Evolutionary conservation across 805 yeast species (phyloP).

Genomic region (Yarrowia sp.): DNA sequence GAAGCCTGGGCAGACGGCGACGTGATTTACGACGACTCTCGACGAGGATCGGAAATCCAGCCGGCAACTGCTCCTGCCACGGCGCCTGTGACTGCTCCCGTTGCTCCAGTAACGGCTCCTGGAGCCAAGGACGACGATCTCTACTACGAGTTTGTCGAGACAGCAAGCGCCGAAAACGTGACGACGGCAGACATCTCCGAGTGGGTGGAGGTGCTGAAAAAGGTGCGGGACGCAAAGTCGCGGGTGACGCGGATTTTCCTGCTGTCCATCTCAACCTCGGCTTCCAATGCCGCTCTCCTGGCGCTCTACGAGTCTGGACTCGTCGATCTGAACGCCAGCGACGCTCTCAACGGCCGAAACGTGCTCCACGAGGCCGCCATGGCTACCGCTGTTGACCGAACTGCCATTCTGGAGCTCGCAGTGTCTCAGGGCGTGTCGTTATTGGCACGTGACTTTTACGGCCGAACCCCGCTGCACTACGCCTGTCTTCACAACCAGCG

Average conservation of each 20-base stretch:
- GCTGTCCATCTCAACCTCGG: slow-evolving; percentile 60
- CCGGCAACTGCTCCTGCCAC: not conserved
- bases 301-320: slow-evolving; percentile 46
- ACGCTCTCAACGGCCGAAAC: slow-evolving; percentile 70
- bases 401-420: slow-evolving; percentile 36
- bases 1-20: slow-evolving; percentile 66
- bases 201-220: slow-evolving; percentile 45
- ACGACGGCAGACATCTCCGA: slow-evolving; percentile 44
- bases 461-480: slow-evolving; percentile 82
- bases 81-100: not conserved
- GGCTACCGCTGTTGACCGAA: slow-evolving; percentile 33
- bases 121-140: slow-evolving; percentile 49
- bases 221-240: slow-evolving; percentile 42
- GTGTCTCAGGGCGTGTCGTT: slow-evolving; percentile 35
- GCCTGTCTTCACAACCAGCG: slow-evolving; percentile 59
- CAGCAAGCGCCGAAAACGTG: slow-evolving; percentile 32
- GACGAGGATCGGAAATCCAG: slow-evolving; percentile 2
- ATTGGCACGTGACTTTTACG: slow-evolving; percentile 42
- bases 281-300: slow-evolving; percentile 59
- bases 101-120: not conserved
- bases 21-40: slow-evolving; percentile 33
- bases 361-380: slow-evolving; percentile 64
- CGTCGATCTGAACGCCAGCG: slow-evolving; percentile 61
- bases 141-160: slow-evolving; percentile 59
- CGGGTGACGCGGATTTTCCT: slow-evolving; percentile 69